Base-by-base conservation (phyloP, 805 yeast species). In the Cyberlindnera meyerae region DNA sequence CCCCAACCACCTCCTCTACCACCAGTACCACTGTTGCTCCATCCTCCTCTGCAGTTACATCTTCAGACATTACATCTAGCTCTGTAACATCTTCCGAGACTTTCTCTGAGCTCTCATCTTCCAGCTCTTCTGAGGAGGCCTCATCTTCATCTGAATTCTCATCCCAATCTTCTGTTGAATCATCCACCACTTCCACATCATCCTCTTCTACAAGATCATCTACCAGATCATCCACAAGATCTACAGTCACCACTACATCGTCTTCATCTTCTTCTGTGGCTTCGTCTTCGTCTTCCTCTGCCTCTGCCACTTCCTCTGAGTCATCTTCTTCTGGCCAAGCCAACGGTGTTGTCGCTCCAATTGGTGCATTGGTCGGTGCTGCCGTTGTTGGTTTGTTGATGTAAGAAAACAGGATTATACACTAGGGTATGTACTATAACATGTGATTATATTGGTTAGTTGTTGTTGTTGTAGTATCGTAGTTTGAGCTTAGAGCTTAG, bases 351-450 rank as follows among this genome's bases (percentile, higher is more conserved):
- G 65, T 63, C 31, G 68, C 68, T 24, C 62, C 65, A 42, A 44
- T 63, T 12, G 61, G 60, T 40, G 71, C 70, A 34, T 50, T 67
- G 17, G 55, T 61, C 25, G 73, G 65, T 51, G 68, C 61, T 45
- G 66, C 44, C 34, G 48, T 42, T 14, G 12, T 51, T 32, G 56
- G 50, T 24, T 34, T 54, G 20, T 27, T 53, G 29, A 33, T 49
- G 33, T 50, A 45, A 36, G 9, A 20, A n/a, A n/a, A n/a, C n/a
- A n/a, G n/a, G n/a, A n/a, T n/a, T n/a, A n/a, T n/a, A n/a, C n/a
- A n/a, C n/a, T n/a, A n/a, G n/a, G n/a, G n/a, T n/a, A n/a, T n/a
- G n/a, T n/a, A n/a, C n/a, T n/a, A n/a, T n/a, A n/a, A n/a, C n/a
- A n/a, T n/a, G n/a, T n/a, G n/a, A n/a, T n/a, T n/a, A n/a, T n/a